Evolutionary conservation across 129 eudicot species (phyloP).

Genomic region (Lactuca saligna): DNA sequence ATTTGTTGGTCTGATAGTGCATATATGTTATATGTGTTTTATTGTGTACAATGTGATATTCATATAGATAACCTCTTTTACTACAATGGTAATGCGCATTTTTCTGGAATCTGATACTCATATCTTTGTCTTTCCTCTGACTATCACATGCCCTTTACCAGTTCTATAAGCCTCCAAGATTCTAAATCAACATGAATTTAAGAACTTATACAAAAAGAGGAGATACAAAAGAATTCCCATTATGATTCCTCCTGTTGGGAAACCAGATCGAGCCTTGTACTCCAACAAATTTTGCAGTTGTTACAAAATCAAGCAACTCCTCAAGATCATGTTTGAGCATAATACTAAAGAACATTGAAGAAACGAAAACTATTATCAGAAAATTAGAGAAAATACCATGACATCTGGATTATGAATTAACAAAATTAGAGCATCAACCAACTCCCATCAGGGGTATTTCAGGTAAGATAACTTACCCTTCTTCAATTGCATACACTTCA

Average conservation of each 20-base stretch:
- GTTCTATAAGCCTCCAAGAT: no score
- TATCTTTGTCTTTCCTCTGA: no score
- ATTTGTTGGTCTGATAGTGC: no score
- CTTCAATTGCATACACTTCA: slow-evolving; percentile 77
- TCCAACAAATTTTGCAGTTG: slow-evolving; percentile 92
- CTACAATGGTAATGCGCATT: no score
- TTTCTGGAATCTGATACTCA: no score
- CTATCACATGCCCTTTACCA: no score
- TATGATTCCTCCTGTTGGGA: slow-evolving; percentile 94
- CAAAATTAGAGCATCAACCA: slow-evolving; percentile 13
- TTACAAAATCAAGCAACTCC: slow-evolving; percentile 17
- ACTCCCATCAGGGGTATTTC: slow-evolving; percentile 85
- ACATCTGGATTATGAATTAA: slow-evolving; percentile 68
- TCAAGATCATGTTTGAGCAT: background rate
- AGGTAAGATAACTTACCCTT: slow-evolving; percentile 87
- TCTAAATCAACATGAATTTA: no score
- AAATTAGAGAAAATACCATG: slow-evolving; percentile 47
- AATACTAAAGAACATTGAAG: slow-evolving; percentile 4
- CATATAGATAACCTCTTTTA: no score
- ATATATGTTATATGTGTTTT: no score
- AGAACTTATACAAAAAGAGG: no score
- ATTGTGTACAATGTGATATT: no score
- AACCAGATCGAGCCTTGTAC: slow-evolving; percentile 97
- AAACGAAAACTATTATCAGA: slow-evolving; percentile 8
- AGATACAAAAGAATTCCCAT: slow-evolving; percentile 73